Conservation (phyloP, 1,284 basidiomycete species). For the Cutaneotrichosporon cavernicola region DNA sequence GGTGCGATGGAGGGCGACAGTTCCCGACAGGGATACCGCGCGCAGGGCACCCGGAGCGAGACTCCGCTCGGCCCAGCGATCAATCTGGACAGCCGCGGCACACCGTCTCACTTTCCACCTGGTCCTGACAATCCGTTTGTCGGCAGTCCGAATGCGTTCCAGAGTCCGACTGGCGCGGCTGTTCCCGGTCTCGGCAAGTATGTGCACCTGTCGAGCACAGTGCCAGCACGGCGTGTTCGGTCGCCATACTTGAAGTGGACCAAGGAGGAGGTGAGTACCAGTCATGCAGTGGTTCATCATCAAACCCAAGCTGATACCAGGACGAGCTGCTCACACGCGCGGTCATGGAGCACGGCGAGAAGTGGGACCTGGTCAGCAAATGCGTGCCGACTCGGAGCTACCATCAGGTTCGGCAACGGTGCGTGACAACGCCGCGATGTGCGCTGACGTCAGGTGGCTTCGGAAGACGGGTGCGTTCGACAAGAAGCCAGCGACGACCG, state of each 20-base stretch:
- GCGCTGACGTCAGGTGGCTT: constrained; percentile 36
- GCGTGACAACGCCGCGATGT: constrained; percentile 11
- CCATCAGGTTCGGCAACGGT: constrained; percentile 51
- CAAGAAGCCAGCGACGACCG: constrained; percentile 39
- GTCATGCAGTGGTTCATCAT: neutral
- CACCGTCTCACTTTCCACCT: constrained; percentile 7
- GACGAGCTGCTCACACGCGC: constrained; percentile 50
- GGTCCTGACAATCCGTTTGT: constrained; percentile 20
- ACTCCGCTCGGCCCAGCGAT: constrained; percentile 41
- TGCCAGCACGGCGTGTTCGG: constrained; percentile 44
- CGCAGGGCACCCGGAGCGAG: constrained; percentile 16
- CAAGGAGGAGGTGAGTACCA: constrained; percentile 44
- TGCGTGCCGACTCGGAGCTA: constrained; percentile 51
- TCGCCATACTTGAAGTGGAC: constrained; percentile 52
- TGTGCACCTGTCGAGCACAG: constrained; percentile 45
- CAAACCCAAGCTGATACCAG: constrained; percentile 21
- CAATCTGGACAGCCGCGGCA: constrained; percentile 25
- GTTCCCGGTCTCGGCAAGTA: constrained; percentile 51
- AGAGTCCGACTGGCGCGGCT: constrained; percentile 39
- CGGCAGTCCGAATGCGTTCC: constrained; percentile 24
- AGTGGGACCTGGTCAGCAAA: constrained; percentile 52
- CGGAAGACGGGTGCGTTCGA: constrained; percentile 52
- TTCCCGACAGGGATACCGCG: neutral
- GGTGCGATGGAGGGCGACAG: constrained; percentile 21
- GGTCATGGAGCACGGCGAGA: constrained; percentile 50